These are phyloP conservation scores for Trichoderma sp. DNA, from an alignment of 2,329 filamentous ascomycete species.

Conservation along the genomic window DNA sequence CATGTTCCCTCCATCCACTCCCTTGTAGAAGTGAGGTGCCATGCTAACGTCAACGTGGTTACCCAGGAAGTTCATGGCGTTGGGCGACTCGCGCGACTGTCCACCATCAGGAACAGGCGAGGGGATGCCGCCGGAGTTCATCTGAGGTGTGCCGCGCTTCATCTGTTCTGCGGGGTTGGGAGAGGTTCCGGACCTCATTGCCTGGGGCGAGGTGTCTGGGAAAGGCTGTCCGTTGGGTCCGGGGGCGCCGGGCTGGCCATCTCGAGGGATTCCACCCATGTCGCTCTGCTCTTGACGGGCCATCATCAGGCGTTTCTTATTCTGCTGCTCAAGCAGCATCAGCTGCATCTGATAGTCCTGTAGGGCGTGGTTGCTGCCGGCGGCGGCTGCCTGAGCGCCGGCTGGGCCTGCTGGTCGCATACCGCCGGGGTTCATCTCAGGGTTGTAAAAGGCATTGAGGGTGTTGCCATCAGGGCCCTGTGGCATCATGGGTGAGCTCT, in stretches of 20 bases:
- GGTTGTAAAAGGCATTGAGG: slow-evolving; percentile 62
- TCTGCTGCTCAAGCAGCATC: slow-evolving; percentile 83
- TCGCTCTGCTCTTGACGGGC: slow-evolving; percentile 75
- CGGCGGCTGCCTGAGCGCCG: slow-evolving; percentile 36
- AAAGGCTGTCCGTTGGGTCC: slow-evolving; percentile 63
- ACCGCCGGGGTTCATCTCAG: slow-evolving; percentile 57
- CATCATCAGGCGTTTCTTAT: slow-evolving; percentile 83
- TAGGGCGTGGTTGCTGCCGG: slow-evolving; percentile 70
- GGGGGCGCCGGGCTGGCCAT: slow-evolving; percentile 50
- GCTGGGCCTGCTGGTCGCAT: slow-evolving; percentile 53
- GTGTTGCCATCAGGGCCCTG: slow-evolving; percentile 65
- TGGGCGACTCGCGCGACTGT: slow-evolving; percentile 65
- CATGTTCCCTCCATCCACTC: slow-evolving; percentile 57
- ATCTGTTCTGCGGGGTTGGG: slow-evolving; percentile 77
- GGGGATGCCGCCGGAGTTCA: slow-evolving; percentile 66
- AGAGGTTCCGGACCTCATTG: slow-evolving; percentile 66
- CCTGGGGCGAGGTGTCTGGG: slow-evolving; percentile 68
- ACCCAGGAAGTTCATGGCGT: slow-evolving; percentile 61
- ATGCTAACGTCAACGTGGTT: slow-evolving; percentile 62
- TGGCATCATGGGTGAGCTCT: slow-evolving; percentile 80
- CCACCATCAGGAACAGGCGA: slow-evolving; percentile 69
- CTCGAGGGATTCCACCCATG: slow-evolving; percentile 49
- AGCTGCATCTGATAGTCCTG: slow-evolving; percentile 89
- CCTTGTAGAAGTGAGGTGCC: slow-evolving; percentile 59
- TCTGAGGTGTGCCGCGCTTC: slow-evolving; percentile 73